Evolutionary conservation across 106 monocot species (phyloP), one percentile per base, ranked within the genome.

Genomic region (Posidonia australis): DNA sequence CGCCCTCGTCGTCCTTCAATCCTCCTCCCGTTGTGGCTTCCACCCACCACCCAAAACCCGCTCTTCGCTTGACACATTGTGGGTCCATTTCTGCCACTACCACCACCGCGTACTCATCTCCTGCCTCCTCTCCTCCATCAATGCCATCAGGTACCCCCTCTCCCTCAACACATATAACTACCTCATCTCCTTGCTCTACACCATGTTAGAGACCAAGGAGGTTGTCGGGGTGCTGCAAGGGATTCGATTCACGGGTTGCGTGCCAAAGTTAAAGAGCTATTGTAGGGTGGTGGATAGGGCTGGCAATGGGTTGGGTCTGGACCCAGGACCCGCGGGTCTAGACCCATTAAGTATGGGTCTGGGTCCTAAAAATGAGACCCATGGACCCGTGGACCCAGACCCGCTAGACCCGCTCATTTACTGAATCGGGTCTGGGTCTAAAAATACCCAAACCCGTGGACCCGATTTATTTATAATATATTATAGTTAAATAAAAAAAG

Each of bases 231-330:
- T 70, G 46, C 69, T 69, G 0, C 54, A 57, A 10, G 64, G 58
- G 13, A 57, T 61, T 60, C n/a, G 23, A 11, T 45, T 16, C 10
- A 46, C 67, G 11, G 74, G 74, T 16, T 47, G 59, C 60, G 26
- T 17, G 24, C 74, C 74, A 11, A 59, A 74, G 18, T 60, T 28
- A n/a, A 58, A 58, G 46, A 74, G 67, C 42, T 74, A 74, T 49
- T 66, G 74, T 47, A 25, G 21, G 43, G 74, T 74, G 51, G 60
- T 67, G 46, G 74, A 74, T n/a, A n/a, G n/a, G n/a, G n/a, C n/a
- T n/a, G n/a, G n/a, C n/a, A n/a, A n/a, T n/a, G n/a, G n/a, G n/a
- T n/a, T n/a, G n/a, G n/a, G n/a, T n/a, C n/a, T n/a, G n/a, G n/a
- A n/a, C n/a, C n/a, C n/a, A n/a, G n/a, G n/a, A n/a, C n/a, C n/a